Base-by-base conservation (phyloP, 257 asterid genomes). In the Sherardia arvensis region DNA sequence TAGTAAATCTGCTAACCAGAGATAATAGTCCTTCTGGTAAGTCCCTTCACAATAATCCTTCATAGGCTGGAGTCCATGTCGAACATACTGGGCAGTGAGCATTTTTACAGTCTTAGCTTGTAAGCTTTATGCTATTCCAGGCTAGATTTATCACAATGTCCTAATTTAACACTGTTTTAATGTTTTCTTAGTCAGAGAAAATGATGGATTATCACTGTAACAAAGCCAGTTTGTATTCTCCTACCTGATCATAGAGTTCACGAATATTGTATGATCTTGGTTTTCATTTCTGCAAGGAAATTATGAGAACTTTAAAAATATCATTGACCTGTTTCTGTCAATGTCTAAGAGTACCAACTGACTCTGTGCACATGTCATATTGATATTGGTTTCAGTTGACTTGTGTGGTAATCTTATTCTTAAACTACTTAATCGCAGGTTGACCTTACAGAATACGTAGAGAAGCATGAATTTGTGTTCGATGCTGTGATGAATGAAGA, bases 401-500 rank as follows among this genome's bases (percentile, higher is more conserved):
- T 32, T 7, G 34, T 18, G 22, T 29, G 43, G 29, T 30, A 8
- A 29, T 32, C 40, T 33, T 60, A 23, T 12, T 59, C 47, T 49
- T 59, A 34, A 2, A 9, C 8, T 48, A 21, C 61, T 49, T 28
- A 9, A 30, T 62, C n/a, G 64, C 64, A 90, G 97, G 97, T 91
- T 66, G 97, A 91, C 73, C 81, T 91, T 53, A 91, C 97, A 8
- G 96, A 87, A 70, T 91, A 91, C 65, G 61, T 84, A 71, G 97
- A 91, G 80, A 87, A 77, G 68, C 95, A 90, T 78, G 97, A 81
- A 74, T 91, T 91, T 81, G 92, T 88, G 51, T 91, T 87, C 73
- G 97, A 91, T 79, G 97, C 97, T 26, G 96, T 87, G 78, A 78
- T 91, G 63, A 66, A 84, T 61, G 97, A 91, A 80, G 87, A 84